Base-by-base conservation (phyloP, 495 filamentous ascomycete species). In the Penicillium herquei region DNA sequence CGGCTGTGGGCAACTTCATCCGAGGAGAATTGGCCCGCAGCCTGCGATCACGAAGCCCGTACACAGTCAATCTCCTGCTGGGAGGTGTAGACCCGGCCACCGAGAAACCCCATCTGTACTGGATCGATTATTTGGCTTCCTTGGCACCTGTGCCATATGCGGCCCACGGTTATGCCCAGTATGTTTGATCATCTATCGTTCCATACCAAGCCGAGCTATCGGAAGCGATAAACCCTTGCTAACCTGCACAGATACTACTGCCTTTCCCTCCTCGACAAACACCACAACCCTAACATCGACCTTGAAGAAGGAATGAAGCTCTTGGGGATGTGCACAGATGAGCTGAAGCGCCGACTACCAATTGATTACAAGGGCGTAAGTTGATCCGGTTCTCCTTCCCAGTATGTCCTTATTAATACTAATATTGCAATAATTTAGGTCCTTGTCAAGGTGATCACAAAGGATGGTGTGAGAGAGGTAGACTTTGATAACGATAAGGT, bases 81-180 rank as follows among this genome's bases (percentile, higher is more conserved):
- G 94, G 93, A 55, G 94, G 94, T 49, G 84, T 94, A 62, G 92
- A 97, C 71, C 84, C 88, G 26, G 92, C 92, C 71, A 89, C 88
- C 49, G 78, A 88, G 73, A 86, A 90, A 76, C 92, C 95, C 13
- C 86, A 85, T 66, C 77, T 98, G 54, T 96, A 93, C 84, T 98
- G 94, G 94, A 81, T 96, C 55, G 94, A 98, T 72, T 97, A 98
- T 70, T 83, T 98, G 68, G 94, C 94, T 49, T 86, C 92, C 39
- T 75, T 91, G 67, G 94, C 92, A 2, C 78, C 84, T 12, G 78
- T 98, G 32, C 94, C 94, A 58, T 98, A 98, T 70, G 95, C 94
- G 26, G 94, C 95, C 43, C 94, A 98, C 63, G 94, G 94, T 54
- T 98, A 98, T 74, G 95, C 94, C 34, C 94, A 98, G 86, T 93